A percentile compares a stretch with the other conserved stretches of the same genome.
Conservation (phyloP, 345 rosid species). For the Rhodamnia argentea region DNA sequence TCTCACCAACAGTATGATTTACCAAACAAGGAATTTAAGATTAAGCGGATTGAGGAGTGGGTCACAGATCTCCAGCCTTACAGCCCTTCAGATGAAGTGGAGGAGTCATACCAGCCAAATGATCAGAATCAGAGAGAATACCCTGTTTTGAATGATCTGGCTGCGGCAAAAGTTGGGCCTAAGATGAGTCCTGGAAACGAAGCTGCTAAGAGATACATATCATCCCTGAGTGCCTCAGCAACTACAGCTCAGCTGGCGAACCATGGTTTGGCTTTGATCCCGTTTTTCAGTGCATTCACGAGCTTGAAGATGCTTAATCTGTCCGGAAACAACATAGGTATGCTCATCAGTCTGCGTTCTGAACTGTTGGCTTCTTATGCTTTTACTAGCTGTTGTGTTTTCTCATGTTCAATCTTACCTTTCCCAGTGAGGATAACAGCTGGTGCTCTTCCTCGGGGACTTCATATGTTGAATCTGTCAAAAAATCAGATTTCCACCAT, state of each 20-base stretch:
- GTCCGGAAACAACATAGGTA: slow-evolving; percentile 85
- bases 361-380: background rate
- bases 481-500: slow-evolving; percentile 73
- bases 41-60: slow-evolving; percentile 83
- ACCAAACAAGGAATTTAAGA: slow-evolving; percentile 52
- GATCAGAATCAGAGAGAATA: slow-evolving; percentile 25
- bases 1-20: slow-evolving; percentile 24
- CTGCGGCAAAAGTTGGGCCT: slow-evolving; percentile 36
- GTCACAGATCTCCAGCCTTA: slow-evolving; percentile 68
- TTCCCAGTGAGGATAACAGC: slow-evolving; percentile 64
- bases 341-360: slow-evolving; percentile 1
- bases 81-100: slow-evolving; percentile 38
- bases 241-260: slow-evolving; percentile 70
- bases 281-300: slow-evolving; percentile 66
- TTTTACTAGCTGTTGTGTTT: background rate
- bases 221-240: slow-evolving; percentile 56
- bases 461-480: slow-evolving; percentile 68
- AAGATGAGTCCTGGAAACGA: slow-evolving; percentile 58
- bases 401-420: background rate
- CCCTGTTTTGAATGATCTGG: slow-evolving; percentile 11
- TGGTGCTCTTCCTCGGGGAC: slow-evolving; percentile 93
- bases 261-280: slow-evolving; percentile 63
- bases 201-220: slow-evolving; percentile 68
- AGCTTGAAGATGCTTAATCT: slow-evolving; percentile 81
- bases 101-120: slow-evolving; percentile 20